Evolutionary conservation across 345 rosid species (phyloP).

Genomic region (Camelina laxa): DNA sequence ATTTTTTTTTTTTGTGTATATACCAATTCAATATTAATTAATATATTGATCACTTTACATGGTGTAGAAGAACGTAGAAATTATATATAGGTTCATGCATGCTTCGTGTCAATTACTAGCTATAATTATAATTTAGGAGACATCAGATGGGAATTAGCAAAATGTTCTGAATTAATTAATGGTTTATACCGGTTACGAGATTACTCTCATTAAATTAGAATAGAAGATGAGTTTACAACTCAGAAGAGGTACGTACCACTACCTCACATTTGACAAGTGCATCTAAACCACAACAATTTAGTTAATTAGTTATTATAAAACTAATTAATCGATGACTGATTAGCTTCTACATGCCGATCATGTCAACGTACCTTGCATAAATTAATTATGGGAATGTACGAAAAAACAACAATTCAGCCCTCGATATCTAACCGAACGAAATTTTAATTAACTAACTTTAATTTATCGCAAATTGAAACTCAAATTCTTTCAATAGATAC

Average conservation of each 20-base stretch:
- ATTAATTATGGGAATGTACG: neutral
- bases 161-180: neutral
- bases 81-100: conserved; percentile 16
- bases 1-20: neutral
- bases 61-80: neutral
- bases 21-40: conserved; percentile 7
- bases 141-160: neutral
- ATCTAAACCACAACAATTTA: conserved; percentile 5
- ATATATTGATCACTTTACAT: conserved; percentile 1
- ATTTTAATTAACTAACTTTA: neutral
- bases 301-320: neutral
- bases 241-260: conserved; percentile 1
- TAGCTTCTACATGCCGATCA: conserved; percentile 6
- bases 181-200: conserved; percentile 3
- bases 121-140: neutral
- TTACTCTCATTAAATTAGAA: neutral
- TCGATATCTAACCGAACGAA: neutral
- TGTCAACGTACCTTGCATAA: conserved; percentile 7
- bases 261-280: conserved; percentile 28
- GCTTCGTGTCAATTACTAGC: conserved; percentile 18
- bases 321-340: neutral
- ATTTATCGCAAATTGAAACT: neutral
- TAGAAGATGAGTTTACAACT: conserved; percentile 5
- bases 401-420: neutral
- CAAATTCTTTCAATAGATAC: neutral